Evolutionary conservation across 2,329 filamentous ascomycete genomes (phyloP).

Genomic region (Bipolaris gigantea): DNA sequence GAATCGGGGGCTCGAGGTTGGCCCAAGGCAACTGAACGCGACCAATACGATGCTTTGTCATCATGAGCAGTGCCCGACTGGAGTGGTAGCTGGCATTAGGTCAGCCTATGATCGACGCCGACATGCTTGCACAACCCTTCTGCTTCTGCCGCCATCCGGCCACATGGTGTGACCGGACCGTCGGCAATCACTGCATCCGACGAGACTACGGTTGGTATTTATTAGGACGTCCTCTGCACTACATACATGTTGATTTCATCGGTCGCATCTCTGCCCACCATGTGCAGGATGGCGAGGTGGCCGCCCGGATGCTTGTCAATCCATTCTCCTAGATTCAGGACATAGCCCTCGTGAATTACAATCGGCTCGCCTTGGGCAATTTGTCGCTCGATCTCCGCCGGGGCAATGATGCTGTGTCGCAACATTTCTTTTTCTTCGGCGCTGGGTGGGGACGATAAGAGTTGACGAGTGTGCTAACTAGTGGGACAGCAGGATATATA

Average conservation of each 20-base stretch:
- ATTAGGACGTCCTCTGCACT: constrained; percentile 1
- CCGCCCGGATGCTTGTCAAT: constrained; percentile 63
- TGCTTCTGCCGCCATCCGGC: constrained; percentile 12
- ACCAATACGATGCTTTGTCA: constrained; percentile 64
- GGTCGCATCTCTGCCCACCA: constrained; percentile 62
- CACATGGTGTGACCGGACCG: constrained; percentile 1
- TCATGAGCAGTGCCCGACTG: constrained; percentile 55
- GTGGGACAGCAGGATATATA: constrained; percentile 15
- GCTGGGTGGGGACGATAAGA: constrained; percentile 5
- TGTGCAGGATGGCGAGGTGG: constrained; percentile 61
- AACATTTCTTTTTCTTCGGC: constrained; percentile 21
- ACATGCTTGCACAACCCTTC: constrained; percentile 12
- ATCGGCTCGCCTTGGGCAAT: constrained; percentile 60
- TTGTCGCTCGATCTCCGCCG: constrained; percentile 53
- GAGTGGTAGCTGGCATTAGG: constrained; percentile 58
- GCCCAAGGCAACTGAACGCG: constrained; percentile 59
- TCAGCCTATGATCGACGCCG: constrained; percentile 27
- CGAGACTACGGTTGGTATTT: constrained; percentile 4
- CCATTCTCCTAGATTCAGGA: constrained; percentile 62
- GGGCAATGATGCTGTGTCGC: constrained; percentile 44
- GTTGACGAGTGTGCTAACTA: constrained; percentile 1
- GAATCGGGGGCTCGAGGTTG: constrained; percentile 63
- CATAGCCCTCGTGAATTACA: constrained; percentile 59
- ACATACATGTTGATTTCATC: constrained; percentile 62
- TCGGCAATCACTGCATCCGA: constrained; percentile 11